These are phyloP conservation scores for Primulina eburnea DNA, from an alignment of 257 asterid genomes.

Conservation along the genomic window DNA sequence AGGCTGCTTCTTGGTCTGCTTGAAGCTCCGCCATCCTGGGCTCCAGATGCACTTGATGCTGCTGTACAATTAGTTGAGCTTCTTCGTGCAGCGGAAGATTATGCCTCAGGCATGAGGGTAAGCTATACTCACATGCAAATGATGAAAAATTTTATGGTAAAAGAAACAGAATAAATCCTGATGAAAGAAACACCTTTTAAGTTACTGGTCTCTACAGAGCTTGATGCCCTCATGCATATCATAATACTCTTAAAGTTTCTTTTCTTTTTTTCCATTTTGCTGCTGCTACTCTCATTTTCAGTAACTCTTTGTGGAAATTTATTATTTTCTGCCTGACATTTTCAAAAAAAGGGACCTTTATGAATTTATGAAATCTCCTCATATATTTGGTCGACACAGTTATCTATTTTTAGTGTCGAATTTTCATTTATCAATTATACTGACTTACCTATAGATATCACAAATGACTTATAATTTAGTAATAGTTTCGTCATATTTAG, in stretches of 20 bases:
- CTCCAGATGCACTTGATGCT: conserved; percentile 99
- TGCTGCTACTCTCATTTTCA: background rate
- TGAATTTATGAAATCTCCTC: background rate
- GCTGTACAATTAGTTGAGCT: conserved; percentile 98
- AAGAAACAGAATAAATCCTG: background rate
- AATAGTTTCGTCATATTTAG: background rate
- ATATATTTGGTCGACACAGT: background rate
- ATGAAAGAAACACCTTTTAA: background rate
- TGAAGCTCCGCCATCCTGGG: conserved; percentile 99
- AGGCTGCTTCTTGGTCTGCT: conserved; percentile 95
- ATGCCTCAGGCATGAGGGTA: conserved; percentile 93
- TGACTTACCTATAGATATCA: background rate
- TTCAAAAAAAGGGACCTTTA: background rate
- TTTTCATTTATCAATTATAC: background rate
- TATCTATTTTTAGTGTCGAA: background rate
- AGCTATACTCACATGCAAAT: conserved; percentile 13
- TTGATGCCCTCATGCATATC: background rate
- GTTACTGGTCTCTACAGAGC: background rate
- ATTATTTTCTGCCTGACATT: background rate
- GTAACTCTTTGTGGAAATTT: background rate
- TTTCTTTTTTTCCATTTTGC: background rate
- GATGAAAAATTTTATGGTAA: background rate
- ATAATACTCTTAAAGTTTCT: background rate
- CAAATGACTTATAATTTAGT: background rate
- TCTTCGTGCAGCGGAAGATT: conserved; percentile 98